Base-by-base conservation (phyloP, 2,329 filamentous ascomycete species). In the Passalora sequoiae region DNA sequence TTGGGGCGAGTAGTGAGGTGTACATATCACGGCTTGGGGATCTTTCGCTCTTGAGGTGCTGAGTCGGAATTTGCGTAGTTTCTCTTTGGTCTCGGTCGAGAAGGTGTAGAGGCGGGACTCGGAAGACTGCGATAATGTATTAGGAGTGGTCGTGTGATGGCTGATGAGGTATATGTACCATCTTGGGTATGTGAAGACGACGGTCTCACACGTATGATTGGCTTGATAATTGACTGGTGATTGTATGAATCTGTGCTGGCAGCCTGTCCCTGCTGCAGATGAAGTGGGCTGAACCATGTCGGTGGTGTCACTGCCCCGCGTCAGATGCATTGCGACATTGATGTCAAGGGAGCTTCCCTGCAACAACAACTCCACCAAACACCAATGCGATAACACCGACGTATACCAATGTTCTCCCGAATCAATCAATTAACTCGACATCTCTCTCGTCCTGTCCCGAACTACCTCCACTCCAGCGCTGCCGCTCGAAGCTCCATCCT, bases 1-100 rank as follows among this genome's bases (percentile, higher is more conserved):
- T 40, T n/a, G 15, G 45, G 35, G 24, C 32, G 40, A 42, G 17
- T 50, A 30, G 15, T 15, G 16, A 24, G 16, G 75, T 83, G 69
- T 85, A 97, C 92, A 97, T 57, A 98, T 94, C 50, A 94, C 81
- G 49, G 89, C 92, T 71, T 96, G 88, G 0, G 89, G 84, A 35
- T 84, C 81, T 63, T 84, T 91, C 40, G 88, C 82, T 54, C 92
- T 76, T 24, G 89, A 96, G 2, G 92, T 97, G 19, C 84, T 81
- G 20, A 98, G 77, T 38, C 92, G 86, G 72, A 98, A 98, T 69
- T 96, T 97, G 67, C 87, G 85, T 54, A 98, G 79, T 62, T 89
- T 83, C 54, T 89, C 82, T 69, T 84, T 92, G 33, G 88, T 95
- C 69, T 92, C 87, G 53, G 81, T 78, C 22, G 89, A 94, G 78